Conservation (phyloP, 1,139 yeast species). For the Suhomyces panamericanus region DNA sequence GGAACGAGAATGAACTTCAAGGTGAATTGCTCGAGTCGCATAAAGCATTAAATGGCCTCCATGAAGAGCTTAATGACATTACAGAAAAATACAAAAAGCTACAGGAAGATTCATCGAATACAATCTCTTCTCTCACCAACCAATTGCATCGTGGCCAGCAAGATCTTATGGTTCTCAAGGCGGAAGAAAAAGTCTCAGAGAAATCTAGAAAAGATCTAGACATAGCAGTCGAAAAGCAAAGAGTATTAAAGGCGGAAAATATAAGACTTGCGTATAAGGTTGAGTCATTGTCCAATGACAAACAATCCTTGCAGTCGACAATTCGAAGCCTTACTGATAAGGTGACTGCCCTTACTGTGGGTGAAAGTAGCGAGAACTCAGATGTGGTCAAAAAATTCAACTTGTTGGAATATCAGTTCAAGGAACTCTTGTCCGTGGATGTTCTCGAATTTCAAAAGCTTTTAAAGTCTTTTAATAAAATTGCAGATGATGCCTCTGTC, state of each 20-base stretch:
- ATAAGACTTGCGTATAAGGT: conserved; percentile 43
- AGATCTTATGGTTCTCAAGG: conserved; percentile 22
- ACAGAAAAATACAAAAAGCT: conserved; percentile 24
- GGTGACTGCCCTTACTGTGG: conserved; percentile 25
- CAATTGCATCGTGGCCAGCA: conserved; percentile 33
- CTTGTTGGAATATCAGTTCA: conserved; percentile 37
- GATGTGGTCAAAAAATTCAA: conserved; percentile 20
- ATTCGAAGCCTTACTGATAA: conserved; percentile 35
- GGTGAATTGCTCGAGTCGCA: conserved; percentile 23
- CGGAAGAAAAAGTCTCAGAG: conserved; percentile 28
- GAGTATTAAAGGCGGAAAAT: conserved; percentile 51
- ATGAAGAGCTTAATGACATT: conserved; percentile 24
- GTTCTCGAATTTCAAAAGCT: conserved; percentile 42
- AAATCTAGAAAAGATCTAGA: conserved; percentile 42
- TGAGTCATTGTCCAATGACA: conserved; percentile 42
- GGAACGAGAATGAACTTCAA: conserved; percentile 13
- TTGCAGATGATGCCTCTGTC: conserved; percentile 60
- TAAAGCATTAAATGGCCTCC: conserved; percentile 25
- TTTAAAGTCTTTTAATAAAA: conserved; percentile 50
- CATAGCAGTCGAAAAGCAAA: conserved; percentile 47
- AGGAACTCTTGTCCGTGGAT: conserved; percentile 40
- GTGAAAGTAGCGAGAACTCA: conserved; percentile 19
- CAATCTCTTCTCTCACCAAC: conserved; percentile 29
- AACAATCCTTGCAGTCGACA: conserved; percentile 33
- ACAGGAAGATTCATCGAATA: conserved; percentile 27